These are phyloP conservation scores for Suillus brevipes DNA, from an alignment of 768 basidiomycete genomes.

Conservation along the genomic window DNA sequence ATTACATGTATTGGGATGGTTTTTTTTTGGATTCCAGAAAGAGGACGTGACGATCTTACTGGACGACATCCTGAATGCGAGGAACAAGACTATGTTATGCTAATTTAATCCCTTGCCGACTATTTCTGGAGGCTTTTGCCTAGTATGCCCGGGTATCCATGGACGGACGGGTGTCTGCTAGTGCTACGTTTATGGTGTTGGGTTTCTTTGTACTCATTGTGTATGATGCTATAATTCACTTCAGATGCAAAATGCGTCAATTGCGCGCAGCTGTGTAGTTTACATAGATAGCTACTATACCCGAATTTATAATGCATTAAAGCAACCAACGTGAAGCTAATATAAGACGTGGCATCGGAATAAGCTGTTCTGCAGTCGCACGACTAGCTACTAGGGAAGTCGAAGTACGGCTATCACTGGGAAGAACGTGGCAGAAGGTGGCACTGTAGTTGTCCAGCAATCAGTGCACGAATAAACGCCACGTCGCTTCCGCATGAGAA, in stretches of 20 bases:
- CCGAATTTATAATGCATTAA: slow-evolving; percentile 1
- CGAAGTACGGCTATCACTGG: not conserved
- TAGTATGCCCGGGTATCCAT: not conserved
- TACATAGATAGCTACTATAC: not conserved
- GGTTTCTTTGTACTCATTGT: not conserved
- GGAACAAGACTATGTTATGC: slow-evolving; percentile 8
- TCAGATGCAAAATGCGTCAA: not conserved
- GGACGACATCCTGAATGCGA: slow-evolving; percentile 2
- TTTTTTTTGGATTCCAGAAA: not conserved
- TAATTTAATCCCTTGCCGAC: not conserved
- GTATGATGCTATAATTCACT: slow-evolving; percentile 4
- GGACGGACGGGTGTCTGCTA: slow-evolving; percentile 7
- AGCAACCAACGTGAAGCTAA: not conserved
- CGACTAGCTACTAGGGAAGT: not conserved
- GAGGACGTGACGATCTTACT: not conserved
- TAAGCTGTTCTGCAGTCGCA: not conserved
- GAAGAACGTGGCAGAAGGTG: not conserved
- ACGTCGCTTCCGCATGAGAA: not conserved
- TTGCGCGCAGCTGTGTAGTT: not conserved
- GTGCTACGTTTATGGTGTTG: slow-evolving; percentile 5
- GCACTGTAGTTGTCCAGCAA: not conserved
- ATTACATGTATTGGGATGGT: not conserved
- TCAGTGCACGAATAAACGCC: not conserved
- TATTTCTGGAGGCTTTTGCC: slow-evolving; percentile 8
- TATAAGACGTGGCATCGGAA: not conserved